These are phyloP conservation scores for Podaxis sp. DNA, from an alignment of 768 basidiomycete species.

Conservation along the genomic window DNA sequence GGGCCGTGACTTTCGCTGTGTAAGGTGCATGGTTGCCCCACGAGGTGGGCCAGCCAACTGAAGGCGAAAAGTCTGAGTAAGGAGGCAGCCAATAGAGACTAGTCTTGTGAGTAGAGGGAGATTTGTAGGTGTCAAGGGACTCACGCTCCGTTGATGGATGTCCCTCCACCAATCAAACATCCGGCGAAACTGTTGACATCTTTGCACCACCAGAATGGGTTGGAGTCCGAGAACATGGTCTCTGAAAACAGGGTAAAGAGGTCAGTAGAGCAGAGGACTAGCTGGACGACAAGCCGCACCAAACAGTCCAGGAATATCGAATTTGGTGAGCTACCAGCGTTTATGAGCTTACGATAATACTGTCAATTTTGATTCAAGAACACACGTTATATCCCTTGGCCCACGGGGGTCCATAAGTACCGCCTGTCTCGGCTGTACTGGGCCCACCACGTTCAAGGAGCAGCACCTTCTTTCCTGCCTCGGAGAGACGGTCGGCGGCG, in stretches of 20 bases:
- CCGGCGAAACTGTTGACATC: slow-evolving; percentile 62
- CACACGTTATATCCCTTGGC: neutral
- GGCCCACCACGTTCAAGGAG: slow-evolving; percentile 64
- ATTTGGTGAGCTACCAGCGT: slow-evolving; percentile 38
- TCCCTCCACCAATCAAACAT: slow-evolving; percentile 62
- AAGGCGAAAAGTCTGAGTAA: slow-evolving; percentile 43
- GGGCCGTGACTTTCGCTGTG: slow-evolving; percentile 41
- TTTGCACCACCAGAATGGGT: slow-evolving; percentile 64
- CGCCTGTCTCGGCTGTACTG: slow-evolving; percentile 56
- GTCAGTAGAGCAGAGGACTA: neutral
- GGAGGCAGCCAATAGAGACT: slow-evolving; percentile 50
- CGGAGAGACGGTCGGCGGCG: slow-evolving; percentile 52
- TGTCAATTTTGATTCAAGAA: neutral
- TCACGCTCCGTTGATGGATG: slow-evolving; percentile 53
- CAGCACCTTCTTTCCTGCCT: slow-evolving; percentile 60
- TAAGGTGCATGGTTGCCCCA: slow-evolving; percentile 48
- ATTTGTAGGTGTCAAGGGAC: neutral
- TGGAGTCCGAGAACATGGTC: slow-evolving; percentile 55
- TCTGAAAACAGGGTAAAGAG: slow-evolving; percentile 26
- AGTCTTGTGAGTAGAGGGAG: neutral
- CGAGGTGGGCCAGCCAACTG: slow-evolving; percentile 47
- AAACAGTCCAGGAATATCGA: slow-evolving; percentile 61
- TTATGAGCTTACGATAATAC: neutral
- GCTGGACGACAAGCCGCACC: slow-evolving; percentile 16
- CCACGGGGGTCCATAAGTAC: slow-evolving; percentile 53